These are phyloP conservation scores for Trichophyton mentagrophytes DNA, from an alignment of 2,329 filamentous ascomycete species.

Conservation along the genomic window DNA sequence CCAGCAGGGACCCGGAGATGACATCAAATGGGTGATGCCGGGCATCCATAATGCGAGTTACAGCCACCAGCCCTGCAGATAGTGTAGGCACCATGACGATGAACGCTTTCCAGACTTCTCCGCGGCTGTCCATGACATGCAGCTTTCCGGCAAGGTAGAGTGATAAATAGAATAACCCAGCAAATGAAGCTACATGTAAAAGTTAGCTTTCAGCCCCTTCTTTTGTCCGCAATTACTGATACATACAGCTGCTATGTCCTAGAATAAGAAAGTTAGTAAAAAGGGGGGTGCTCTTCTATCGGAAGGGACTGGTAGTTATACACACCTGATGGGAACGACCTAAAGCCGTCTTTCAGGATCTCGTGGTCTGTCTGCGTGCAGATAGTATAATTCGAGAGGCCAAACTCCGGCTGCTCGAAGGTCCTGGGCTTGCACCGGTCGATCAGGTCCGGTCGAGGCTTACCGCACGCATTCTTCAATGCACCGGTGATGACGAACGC, in stretches of 20 bases:
- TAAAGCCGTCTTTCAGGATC: conserved; percentile 47
- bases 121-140: conserved; percentile 47
- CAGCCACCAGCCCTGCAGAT: conserved; percentile 42
- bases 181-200: conserved; percentile 39
- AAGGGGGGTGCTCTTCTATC: too few species aligned
- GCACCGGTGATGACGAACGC: conserved; percentile 46
- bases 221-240: neutral
- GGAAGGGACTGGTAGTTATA: neutral
- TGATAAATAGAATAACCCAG: conserved; percentile 47
- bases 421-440: conserved; percentile 35
- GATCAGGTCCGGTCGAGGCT: conserved; percentile 48
- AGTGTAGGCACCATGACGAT: conserved; percentile 42
- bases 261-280: conserved; percentile 9
- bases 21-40: conserved; percentile 51
- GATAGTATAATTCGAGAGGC: conserved; percentile 36
- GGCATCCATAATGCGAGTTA: conserved; percentile 49
- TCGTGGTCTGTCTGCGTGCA: conserved; percentile 39
- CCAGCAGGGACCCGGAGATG: conserved; percentile 42
- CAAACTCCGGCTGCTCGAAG: conserved; percentile 27
- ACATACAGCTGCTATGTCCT: conserved; percentile 41
- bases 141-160: conserved; percentile 48
- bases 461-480: conserved; percentile 47
- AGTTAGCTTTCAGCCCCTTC: conserved; percentile 7
- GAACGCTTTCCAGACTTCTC: conserved; percentile 48
- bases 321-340: conserved; percentile 44